Percentiles rank a stretch among this genome's conserved stretches.
These are phyloP conservation scores for Prunus mume DNA, from an alignment of 306 rosid genomes.

Conservation along the genomic window DNA sequence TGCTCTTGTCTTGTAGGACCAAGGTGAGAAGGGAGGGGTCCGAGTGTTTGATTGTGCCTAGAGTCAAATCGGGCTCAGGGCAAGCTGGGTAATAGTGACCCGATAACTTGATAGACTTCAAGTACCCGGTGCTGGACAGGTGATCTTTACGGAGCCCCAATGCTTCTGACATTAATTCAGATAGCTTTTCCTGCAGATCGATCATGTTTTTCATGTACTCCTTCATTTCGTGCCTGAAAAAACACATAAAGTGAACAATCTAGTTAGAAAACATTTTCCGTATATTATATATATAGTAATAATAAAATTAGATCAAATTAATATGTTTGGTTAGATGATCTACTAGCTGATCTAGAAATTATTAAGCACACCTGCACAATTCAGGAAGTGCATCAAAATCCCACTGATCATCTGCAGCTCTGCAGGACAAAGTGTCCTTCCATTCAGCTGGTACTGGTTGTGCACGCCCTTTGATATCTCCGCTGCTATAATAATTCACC, in stretches of 20 bases:
- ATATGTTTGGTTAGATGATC: not conserved
- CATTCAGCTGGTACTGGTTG: constrained; percentile 14
- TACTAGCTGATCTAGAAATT: not conserved
- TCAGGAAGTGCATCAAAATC: constrained; percentile 7
- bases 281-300: not conserved
- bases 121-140: constrained; percentile 26
- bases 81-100: constrained; percentile 51
- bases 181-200: not conserved
- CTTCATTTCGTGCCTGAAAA: not conserved
- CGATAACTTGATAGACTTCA: constrained; percentile 35
- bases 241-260: not conserved
- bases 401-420: not conserved
- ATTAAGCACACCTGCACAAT: not conserved
- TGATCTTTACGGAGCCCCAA: constrained; percentile 36
- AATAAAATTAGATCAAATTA: not conserved
- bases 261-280: not conserved
- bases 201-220: not conserved
- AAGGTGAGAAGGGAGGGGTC: constrained; percentile 1
- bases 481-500: constrained; percentile 39
- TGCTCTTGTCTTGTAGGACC: not conserved
- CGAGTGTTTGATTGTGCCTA: constrained; percentile 4
- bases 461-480: constrained; percentile 30
- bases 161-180: not conserved
- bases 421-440: constrained; percentile 16
- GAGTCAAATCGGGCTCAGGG: constrained; percentile 52